Evolutionary conservation across 176 grass and related monocot species (phyloP).

Genomic region (Oryza rufipogon): DNA sequence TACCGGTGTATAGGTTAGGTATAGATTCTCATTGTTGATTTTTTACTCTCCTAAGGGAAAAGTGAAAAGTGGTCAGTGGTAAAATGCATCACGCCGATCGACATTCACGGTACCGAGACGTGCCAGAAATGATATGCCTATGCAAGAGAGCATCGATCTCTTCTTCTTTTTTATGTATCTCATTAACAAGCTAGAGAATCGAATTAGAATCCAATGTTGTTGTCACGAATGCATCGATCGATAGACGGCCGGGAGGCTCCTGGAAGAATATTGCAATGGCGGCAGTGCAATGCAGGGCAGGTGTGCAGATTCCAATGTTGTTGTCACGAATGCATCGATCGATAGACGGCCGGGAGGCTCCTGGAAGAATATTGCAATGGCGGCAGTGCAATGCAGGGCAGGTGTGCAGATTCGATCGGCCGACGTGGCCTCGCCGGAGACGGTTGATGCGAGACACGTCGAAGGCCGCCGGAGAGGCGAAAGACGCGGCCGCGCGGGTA

Average conservation of each 20-base stretch:
- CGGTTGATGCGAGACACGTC: conserved; percentile 26
- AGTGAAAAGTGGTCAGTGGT: neutral
- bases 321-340: neutral
- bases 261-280: conserved; percentile 5
- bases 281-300: neutral
- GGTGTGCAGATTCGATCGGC: neutral
- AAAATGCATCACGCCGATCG: neutral
- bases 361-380: conserved; percentile 13
- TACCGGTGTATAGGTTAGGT: neutral
- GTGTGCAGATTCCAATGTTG: conserved; percentile 15
- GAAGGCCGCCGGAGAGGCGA: neutral
- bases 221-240: neutral
- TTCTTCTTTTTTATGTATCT: neutral
- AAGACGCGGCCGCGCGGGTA: neutral
- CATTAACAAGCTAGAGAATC: conserved; percentile 4
- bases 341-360: conserved; percentile 8
- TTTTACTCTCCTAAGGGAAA: neutral
- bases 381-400: neutral
- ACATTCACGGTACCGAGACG: neutral
- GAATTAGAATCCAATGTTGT: conserved; percentile 36
- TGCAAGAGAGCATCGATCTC: neutral
- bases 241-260: conserved; percentile 15
- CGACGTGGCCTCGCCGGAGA: neutral
- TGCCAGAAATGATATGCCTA: neutral
- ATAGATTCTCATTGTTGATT: neutral